phyloP scores from a whole-genome alignment of 176 grass and related monocot species.

The Cocos nucifera region DNA sequence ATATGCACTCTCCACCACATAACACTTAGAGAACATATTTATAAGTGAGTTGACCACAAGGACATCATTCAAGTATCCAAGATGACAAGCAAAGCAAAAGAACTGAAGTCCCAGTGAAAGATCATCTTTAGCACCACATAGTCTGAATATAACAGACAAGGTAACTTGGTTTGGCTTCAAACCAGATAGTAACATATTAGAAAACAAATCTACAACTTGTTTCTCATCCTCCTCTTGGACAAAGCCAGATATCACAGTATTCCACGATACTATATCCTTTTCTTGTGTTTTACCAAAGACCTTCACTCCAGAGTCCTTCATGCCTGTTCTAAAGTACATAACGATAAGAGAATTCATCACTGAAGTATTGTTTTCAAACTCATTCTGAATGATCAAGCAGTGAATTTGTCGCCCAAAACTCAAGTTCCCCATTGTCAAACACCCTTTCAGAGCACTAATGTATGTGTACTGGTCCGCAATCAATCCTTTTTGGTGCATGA shows the following conservation, averaged over 20 bases:
- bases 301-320: slow-evolving; percentile 17
- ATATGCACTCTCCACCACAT: slow-evolving; percentile 26
- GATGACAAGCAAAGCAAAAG: slow-evolving; percentile 26
- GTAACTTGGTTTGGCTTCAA: slow-evolving; percentile 41
- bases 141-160: slow-evolving; percentile 30
- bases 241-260: slow-evolving; percentile 32
- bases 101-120: slow-evolving; percentile 34
- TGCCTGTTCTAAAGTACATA: slow-evolving; percentile 39
- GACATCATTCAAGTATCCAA: slow-evolving; percentile 31
- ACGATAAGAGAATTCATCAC: slow-evolving; percentile 43
- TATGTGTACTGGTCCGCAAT: slow-evolving; percentile 31
- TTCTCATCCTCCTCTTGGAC: slow-evolving; percentile 21
- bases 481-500: slow-evolving; percentile 17
- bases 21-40: slow-evolving; percentile 45
- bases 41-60: slow-evolving; percentile 42
- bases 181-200: slow-evolving; percentile 15
- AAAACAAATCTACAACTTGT: slow-evolving; percentile 20
- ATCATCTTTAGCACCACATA: slow-evolving; percentile 26
- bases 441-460: slow-evolving; percentile 34
- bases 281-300: slow-evolving; percentile 20
- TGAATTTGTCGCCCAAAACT: slow-evolving; percentile 27
- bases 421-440: not conserved
- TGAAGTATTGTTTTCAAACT: slow-evolving; percentile 25
- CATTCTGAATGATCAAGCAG: slow-evolving; percentile 21
- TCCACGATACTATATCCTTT: slow-evolving; percentile 53